Evolutionary conservation across 257 asterid species (phyloP).

Genomic region (Solanum gracilifrons): DNA sequence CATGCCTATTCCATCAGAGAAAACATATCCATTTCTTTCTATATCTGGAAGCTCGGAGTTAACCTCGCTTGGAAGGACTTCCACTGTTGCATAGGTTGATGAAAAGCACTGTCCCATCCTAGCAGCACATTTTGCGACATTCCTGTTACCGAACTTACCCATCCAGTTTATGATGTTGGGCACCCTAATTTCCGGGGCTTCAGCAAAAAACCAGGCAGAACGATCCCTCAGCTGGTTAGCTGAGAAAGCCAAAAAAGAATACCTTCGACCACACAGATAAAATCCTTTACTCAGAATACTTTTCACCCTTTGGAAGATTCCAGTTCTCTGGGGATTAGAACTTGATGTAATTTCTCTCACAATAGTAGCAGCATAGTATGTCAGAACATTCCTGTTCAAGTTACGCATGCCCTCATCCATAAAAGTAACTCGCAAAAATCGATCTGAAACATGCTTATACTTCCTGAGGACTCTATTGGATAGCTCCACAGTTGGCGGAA

Average conservation of each 20-base stretch:
- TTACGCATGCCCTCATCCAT: constrained; percentile 92
- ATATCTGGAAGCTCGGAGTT: constrained; percentile 34
- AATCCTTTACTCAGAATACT: constrained; percentile 40
- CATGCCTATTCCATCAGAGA: constrained; percentile 95
- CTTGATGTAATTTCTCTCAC: constrained; percentile 38
- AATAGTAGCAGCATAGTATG: constrained; percentile 44
- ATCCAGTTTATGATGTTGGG: constrained; percentile 53
- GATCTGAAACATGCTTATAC: constrained; percentile 45
- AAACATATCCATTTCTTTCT: constrained; percentile 44
- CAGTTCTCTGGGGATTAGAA: constrained; percentile 42
- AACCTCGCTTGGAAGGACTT: constrained; percentile 41
- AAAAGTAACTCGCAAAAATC: constrained; percentile 83
- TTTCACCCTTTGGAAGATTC: constrained; percentile 63
- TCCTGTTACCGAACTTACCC: constrained; percentile 56
- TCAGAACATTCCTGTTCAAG: constrained; percentile 47
- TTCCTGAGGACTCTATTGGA: constrained; percentile 80
- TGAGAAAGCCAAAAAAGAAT: constrained; percentile 80
- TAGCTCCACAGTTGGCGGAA: constrained; percentile 79
- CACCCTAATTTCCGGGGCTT: constrained; percentile 27
- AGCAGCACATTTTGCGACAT: constrained; percentile 88
- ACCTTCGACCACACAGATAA: constrained; percentile 66
- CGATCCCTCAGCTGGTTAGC: constrained; percentile 85
- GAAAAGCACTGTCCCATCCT: constrained; percentile 98
- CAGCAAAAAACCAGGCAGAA: constrained; percentile 98
- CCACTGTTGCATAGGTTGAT: constrained; percentile 93